These are phyloP conservation scores for Closterium sp. DNA, from an alignment of 139 green algal genomes.

Conservation along the genomic window DNA sequence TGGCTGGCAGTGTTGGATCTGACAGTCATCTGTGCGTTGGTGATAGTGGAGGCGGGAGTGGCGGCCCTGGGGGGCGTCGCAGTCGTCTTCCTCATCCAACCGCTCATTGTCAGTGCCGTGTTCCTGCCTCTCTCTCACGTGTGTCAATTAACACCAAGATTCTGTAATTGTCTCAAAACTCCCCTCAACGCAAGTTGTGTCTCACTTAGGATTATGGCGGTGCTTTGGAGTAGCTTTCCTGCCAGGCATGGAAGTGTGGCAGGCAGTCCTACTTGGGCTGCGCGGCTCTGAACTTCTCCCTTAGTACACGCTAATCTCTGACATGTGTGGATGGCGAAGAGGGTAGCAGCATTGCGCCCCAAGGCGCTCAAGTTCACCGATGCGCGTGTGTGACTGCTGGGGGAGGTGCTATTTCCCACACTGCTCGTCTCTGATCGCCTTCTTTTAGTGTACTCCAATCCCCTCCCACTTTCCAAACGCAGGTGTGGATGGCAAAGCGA, in stretches of 20 bases:
- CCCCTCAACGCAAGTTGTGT: no score
- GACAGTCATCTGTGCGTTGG: conserved; percentile 21
- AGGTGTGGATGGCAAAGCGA: conserved; percentile 8
- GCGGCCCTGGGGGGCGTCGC: conserved; percentile 28
- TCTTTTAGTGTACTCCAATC: no score
- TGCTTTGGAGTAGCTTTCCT: neutral
- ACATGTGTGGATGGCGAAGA: conserved; percentile 8
- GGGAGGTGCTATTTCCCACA: conserved; percentile 34
- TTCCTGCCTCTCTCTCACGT: no score
- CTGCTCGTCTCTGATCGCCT: no score
- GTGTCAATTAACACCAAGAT: no score
- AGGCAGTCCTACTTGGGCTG: no score
- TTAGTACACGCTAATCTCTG: no score
- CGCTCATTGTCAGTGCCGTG: conserved; percentile 17
- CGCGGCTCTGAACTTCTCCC: no score
- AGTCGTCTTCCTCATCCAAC: conserved; percentile 31
- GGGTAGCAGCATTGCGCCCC: conserved; percentile 8
- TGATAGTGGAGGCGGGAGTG: conserved; percentile 24
- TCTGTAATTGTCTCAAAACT: no score
- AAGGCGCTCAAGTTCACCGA: conserved; percentile 32
- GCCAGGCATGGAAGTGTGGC: no score
- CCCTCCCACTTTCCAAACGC: no score
- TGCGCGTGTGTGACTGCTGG: conserved; percentile 27
- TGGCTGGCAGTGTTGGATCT: conserved; percentile 28
- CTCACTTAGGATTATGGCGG: neutral